Evolutionary conservation across 2,329 filamentous ascomycete genomes (phyloP).

Genomic region (Ramichloridium luteum): DNA sequence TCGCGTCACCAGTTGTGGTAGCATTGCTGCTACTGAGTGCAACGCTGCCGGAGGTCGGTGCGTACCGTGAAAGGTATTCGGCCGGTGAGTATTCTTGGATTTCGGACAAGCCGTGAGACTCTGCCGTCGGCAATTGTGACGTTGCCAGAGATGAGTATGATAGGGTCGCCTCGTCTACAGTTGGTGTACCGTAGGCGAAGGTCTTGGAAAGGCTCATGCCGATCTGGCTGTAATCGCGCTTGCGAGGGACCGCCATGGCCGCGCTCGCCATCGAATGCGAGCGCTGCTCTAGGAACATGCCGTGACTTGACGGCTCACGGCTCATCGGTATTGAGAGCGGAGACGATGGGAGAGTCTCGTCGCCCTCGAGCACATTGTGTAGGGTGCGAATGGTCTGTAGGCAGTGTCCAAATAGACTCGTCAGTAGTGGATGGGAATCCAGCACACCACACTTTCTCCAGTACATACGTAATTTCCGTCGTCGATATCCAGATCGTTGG

Average conservation of each 20-base stretch:
- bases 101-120: constrained; percentile 8
- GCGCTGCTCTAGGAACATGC: constrained; percentile 14
- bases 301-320: constrained; percentile 5
- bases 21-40: constrained; percentile 16
- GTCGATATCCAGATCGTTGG: too few species aligned
- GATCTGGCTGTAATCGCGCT: constrained; percentile 14
- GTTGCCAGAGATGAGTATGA: too few species aligned
- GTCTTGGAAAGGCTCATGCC: constrained; percentile 15
- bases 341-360: constrained; percentile 7
- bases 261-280: too few species aligned
- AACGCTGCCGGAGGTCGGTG: constrained; percentile 12
- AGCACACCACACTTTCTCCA: too few species aligned
- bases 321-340: constrained; percentile 6
- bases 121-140: constrained; percentile 20
- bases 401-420: constrained; percentile 4
- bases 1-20: too few species aligned
- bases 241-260: too few species aligned
- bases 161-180: too few species aligned
- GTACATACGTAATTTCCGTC: too few species aligned
- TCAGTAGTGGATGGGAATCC: too few species aligned
- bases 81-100: constrained; percentile 17
- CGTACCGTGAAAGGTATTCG: constrained; percentile 20
- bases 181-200: constrained; percentile 16
- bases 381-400: constrained; percentile 8
- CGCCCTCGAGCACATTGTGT: constrained; percentile 7